Base-by-base conservation (phyloP, 352 stramenopile species). In the Pythium plurisporium region DNA sequence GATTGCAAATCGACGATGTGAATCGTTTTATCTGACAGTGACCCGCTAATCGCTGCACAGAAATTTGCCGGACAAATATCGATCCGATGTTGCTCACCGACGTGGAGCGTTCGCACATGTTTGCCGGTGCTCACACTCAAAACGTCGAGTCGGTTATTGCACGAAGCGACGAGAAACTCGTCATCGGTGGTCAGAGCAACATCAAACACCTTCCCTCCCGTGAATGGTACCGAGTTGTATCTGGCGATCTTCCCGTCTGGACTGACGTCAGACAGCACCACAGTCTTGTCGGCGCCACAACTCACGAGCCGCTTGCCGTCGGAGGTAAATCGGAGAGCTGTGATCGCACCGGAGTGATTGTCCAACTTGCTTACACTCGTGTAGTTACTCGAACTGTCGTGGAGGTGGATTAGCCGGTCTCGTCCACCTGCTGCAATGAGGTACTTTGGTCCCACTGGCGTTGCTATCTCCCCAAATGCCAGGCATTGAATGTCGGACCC, bases 91-190 rank as follows among this genome's bases (percentile, higher is more conserved):
- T 92, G 82, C 44, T 94, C 86, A 14, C 81, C 84, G 3, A 91
- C 70, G 17, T 76, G 55, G 34, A 93, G 85, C 5, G 72, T 72
- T 6, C 73, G 64, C 4, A 91, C 27, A 10, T 76, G 76, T 30
- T 93, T 92, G 15, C 76, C 71, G 36, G 74, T 84, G 19, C 33
- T 70, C 27, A 94, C 45, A 22, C 54, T 79, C 36, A 90, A 57
- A 12, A 97, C 59, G 58, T 96, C 79, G 3, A 97, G 63, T 5
- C 76, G 76, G 52, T 95, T 95, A 55, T 94, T 90, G 44, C 87
- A 80, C 10, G 69, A 70, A 8, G 79, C 86, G 11, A 95, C 53
- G 15, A 93, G 37, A 26, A 70, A 75, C 26, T 95, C 76, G 44
- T 79, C 77, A 44, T 88, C 87, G 1, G 73, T 76, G 0, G 89